Evolutionary conservation across 1,139 yeast genomes (phyloP).

Genomic region (Saccharomyces uvarum): DNA sequence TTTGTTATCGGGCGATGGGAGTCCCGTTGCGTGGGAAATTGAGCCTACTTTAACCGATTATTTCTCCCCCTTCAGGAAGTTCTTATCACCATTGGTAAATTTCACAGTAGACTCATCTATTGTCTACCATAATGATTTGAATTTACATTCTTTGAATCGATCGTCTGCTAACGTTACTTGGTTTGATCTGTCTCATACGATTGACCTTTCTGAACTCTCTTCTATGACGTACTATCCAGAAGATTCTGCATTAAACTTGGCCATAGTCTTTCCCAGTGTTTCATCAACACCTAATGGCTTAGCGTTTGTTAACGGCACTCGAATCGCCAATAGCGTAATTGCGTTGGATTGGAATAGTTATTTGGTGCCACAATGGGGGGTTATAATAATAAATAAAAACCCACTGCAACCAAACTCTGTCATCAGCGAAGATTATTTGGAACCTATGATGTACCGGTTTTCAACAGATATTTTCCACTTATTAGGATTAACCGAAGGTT

Average conservation of each 20-base stretch:
- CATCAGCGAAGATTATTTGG: slow-evolving; percentile 42
- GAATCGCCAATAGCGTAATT: slow-evolving; percentile 31
- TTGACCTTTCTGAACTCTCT: slow-evolving; percentile 35
- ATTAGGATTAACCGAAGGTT: slow-evolving; percentile 55
- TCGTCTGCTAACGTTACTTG: slow-evolving; percentile 34
- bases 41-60: slow-evolving; percentile 36
- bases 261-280: slow-evolving; percentile 21
- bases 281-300: slow-evolving; percentile 17
- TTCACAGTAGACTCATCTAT: slow-evolving; percentile 75
- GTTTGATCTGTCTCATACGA: slow-evolving; percentile 31
- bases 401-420: slow-evolving; percentile 29
- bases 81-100: slow-evolving; percentile 49
- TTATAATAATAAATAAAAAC: slow-evolving; percentile 47
- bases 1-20: slow-evolving; percentile 48
- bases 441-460: slow-evolving; percentile 58
- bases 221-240: slow-evolving; percentile 26
- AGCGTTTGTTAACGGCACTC: slow-evolving; percentile 25
- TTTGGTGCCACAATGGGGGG: slow-evolving; percentile 89
- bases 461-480: slow-evolving; percentile 66
- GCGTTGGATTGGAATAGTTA: slow-evolving; percentile 49
- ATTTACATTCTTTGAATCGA: slow-evolving; percentile 36
- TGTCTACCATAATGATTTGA: slow-evolving; percentile 49
- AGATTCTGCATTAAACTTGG: slow-evolving; percentile 17
- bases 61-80: slow-evolving; percentile 41
- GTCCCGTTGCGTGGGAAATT: slow-evolving; percentile 53